Evolutionary conservation across 176 grass and related monocot genomes (phyloP).

Genomic region (Elymus sibiricus): DNA sequence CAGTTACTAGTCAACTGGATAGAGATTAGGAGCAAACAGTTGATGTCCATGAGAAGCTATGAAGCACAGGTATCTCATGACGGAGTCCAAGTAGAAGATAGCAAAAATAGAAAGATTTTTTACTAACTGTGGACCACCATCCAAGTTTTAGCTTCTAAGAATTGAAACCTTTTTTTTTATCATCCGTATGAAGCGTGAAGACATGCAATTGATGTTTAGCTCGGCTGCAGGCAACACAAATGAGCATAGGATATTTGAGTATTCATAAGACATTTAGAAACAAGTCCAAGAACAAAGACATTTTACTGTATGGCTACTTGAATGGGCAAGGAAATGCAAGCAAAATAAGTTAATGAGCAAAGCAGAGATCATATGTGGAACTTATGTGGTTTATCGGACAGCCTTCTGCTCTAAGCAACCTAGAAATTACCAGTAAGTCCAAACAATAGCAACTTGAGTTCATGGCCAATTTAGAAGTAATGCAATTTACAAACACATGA

Average conservation of each 20-base stretch:
- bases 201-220: background rate
- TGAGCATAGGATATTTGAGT: background rate
- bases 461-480: background rate
- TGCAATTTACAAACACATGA: background rate
- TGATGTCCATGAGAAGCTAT: background rate
- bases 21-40: background rate
- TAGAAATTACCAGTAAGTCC: background rate
- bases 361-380: constrained; percentile 12
- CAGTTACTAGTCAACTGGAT: constrained; percentile 4
- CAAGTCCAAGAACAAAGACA: background rate
- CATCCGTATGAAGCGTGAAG: background rate
- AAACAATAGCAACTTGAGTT: background rate
- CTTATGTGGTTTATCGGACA: background rate
- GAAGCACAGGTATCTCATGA: background rate
- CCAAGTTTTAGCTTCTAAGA: background rate
- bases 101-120: constrained; percentile 1
- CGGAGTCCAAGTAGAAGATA: background rate
- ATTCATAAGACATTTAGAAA: constrained; percentile 1
- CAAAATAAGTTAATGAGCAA: background rate
- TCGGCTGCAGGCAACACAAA: background rate
- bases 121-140: background rate
- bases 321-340: constrained; percentile 2
- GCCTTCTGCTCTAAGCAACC: background rate
- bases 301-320: background rate
- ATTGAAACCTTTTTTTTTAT: background rate